Evolutionary conservation across 2,329 filamentous ascomycete species (phyloP).

Genomic region (Lasiodiplodia theobromae): DNA sequence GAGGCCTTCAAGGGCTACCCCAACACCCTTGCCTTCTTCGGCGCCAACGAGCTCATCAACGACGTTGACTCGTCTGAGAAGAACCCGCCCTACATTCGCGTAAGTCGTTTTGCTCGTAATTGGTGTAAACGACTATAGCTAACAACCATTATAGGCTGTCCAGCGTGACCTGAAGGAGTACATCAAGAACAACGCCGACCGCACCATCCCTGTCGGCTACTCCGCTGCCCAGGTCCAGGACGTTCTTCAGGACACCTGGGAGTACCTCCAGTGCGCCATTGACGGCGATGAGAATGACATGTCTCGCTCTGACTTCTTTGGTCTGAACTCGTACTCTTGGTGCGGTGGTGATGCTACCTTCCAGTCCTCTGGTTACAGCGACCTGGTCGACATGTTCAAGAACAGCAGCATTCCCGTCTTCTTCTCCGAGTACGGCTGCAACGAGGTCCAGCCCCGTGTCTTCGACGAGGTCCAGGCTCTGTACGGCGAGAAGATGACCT

Average conservation of each 20-base stretch:
- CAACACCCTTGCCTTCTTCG: slow-evolving; percentile 71
- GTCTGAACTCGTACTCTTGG: slow-evolving; percentile 77
- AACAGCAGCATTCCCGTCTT: slow-evolving; percentile 75
- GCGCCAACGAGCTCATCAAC: slow-evolving; percentile 73
- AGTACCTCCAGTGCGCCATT: slow-evolving; percentile 74
- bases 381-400: slow-evolving; percentile 70
- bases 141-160: slow-evolving; percentile 55
- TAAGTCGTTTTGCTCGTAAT: slow-evolving; percentile 38
- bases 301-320: slow-evolving; percentile 76
- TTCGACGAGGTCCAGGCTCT: slow-evolving; percentile 79
- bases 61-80: slow-evolving; percentile 58
- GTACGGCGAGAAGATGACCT: slow-evolving; percentile 74
- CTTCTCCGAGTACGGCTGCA: slow-evolving; percentile 86
- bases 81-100: slow-evolving; percentile 65
- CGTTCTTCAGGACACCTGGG: slow-evolving; percentile 76
- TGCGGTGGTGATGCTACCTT: slow-evolving; percentile 73
- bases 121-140: slow-evolving; percentile 14
- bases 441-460: slow-evolving; percentile 69
- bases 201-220: slow-evolving; percentile 71
- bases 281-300: slow-evolving; percentile 59
- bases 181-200: slow-evolving; percentile 64
- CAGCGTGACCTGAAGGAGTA: slow-evolving; percentile 73
- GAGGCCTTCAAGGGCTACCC: slow-evolving; percentile 72
- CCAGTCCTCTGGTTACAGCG: slow-evolving; percentile 67
- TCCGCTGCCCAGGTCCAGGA: slow-evolving; percentile 77